Conservation (phyloP, 2,329 filamentous ascomycete genomes). For the Apiospora malaysiana region DNA sequence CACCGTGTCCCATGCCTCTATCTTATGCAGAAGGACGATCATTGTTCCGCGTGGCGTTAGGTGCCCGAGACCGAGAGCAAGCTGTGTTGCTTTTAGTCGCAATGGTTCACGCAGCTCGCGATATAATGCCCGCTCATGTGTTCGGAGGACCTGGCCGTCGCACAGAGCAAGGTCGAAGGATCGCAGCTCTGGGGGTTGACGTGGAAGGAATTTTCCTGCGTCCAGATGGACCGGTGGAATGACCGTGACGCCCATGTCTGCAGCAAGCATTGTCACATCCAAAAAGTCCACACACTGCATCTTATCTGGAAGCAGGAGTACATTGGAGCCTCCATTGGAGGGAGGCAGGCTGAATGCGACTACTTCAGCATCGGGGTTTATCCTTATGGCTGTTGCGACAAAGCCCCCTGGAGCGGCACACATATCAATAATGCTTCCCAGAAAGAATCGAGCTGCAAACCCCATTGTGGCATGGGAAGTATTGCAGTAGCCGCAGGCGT, state of each 20-base stretch:
- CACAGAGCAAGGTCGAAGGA: slow-evolving; percentile 51
- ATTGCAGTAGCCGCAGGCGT: not conserved
- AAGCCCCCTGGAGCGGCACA: slow-evolving; percentile 64
- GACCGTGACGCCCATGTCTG: slow-evolving; percentile 43
- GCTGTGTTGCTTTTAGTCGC: slow-evolving; percentile 31
- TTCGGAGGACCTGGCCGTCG: slow-evolving; percentile 42
- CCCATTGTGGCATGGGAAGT: not conserved
- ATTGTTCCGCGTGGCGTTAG: slow-evolving; percentile 54
- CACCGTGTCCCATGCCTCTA: slow-evolving; percentile 48
- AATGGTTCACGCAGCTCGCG: slow-evolving; percentile 30
- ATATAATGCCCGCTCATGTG: slow-evolving; percentile 30
- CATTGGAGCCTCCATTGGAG: slow-evolving; percentile 47
- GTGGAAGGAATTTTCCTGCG: slow-evolving; percentile 35
- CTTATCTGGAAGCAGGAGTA: slow-evolving; percentile 35
- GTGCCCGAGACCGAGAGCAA: slow-evolving; percentile 44
- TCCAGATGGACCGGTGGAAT: slow-evolving; percentile 44
- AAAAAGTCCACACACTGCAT: slow-evolving; percentile 35
- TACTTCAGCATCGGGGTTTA: slow-evolving; percentile 42
- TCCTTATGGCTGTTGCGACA: slow-evolving; percentile 42
- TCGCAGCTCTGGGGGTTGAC: slow-evolving; percentile 30
- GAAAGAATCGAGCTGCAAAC: not conserved
- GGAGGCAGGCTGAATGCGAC: slow-evolving; percentile 50
- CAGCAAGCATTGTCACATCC: slow-evolving; percentile 59
- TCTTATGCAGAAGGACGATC: slow-evolving; percentile 55
- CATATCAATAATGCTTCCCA: slow-evolving; percentile 52